Conservation (phyloP, 139 green algal genomes). For the Coccomyxa sp. region DNA sequence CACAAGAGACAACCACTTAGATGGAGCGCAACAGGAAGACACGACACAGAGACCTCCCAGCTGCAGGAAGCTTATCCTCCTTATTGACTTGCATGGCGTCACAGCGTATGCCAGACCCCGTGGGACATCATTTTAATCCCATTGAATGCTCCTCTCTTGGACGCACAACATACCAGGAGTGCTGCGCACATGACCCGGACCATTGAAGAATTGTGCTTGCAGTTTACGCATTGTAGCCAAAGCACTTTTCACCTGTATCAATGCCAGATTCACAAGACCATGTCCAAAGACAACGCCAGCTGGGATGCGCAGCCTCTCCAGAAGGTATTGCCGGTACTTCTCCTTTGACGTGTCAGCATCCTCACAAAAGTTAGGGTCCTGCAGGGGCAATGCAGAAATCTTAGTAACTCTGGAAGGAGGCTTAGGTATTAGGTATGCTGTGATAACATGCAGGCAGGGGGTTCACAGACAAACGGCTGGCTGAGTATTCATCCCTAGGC, state of each 20-base stretch:
- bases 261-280: neutral
- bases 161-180: too few species aligned
- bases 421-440: neutral
- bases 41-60: neutral
- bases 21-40: too few species aligned
- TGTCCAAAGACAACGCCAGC: neutral
- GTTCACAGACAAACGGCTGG: neutral
- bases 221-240: neutral
- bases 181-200: too few species aligned
- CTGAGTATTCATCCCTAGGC: too few species aligned
- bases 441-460: neutral
- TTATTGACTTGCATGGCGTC: too few species aligned
- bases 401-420: too few species aligned
- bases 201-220: too few species aligned
- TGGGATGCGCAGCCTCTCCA: neutral
- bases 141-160: too few species aligned
- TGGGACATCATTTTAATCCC: too few species aligned
- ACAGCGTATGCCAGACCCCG: too few species aligned
- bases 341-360: neutral
- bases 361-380: neutral
- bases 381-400: neutral
- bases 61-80: too few species aligned
- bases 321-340: slow-evolving; percentile 1
- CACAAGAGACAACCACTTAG: neutral
- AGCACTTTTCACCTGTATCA: neutral